phyloP scores from a whole-genome alignment of 2,329 filamentous ascomycete species.

The Verticillium zaregamsianum region DNA sequence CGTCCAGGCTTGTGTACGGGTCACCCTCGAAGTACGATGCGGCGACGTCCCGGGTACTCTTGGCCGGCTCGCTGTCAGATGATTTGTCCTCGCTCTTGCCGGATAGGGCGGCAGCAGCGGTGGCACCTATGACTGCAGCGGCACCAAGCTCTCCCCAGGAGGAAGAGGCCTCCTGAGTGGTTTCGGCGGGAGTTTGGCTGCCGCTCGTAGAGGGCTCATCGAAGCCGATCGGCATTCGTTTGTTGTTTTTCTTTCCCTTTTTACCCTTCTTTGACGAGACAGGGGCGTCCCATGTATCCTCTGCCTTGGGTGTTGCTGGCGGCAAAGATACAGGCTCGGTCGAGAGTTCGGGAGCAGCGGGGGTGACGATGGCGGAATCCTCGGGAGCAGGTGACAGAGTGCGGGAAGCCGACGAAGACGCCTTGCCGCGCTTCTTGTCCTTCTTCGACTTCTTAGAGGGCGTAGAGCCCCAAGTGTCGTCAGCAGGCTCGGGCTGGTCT shows the following conservation, averaged over 20 bases:
- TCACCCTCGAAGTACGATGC: neutral
- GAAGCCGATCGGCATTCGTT: neutral
- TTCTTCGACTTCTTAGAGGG: slow-evolving; percentile 15
- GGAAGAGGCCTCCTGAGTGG: neutral
- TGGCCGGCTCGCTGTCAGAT: neutral
- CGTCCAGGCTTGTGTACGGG: neutral
- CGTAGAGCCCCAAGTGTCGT: slow-evolving; percentile 1
- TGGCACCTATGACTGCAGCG: neutral
- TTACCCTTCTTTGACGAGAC: slow-evolving; percentile 22
- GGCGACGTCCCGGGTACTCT: neutral
- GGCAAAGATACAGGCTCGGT: neutral
- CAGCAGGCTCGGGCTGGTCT: neutral
- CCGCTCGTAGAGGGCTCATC: slow-evolving; percentile 1
- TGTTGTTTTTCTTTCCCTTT: slow-evolving; percentile 20
- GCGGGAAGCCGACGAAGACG: neutral
- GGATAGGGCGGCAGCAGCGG: neutral
- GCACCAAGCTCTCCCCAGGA: neutral
- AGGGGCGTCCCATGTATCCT: slow-evolving; percentile 13
- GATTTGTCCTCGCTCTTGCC: neutral
- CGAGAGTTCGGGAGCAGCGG: neutral
- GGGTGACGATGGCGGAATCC: neutral
- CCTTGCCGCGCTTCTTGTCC: slow-evolving; percentile 8
- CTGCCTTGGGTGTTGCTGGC: slow-evolving; percentile 3
- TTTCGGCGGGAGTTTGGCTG: neutral
- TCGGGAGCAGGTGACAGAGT: slow-evolving; percentile 1